A percentile compares a stretch with the other conserved stretches of the same genome.
Conservation (phyloP, 2,329 filamentous ascomycete species). For the Fusarium sp. region DNA sequence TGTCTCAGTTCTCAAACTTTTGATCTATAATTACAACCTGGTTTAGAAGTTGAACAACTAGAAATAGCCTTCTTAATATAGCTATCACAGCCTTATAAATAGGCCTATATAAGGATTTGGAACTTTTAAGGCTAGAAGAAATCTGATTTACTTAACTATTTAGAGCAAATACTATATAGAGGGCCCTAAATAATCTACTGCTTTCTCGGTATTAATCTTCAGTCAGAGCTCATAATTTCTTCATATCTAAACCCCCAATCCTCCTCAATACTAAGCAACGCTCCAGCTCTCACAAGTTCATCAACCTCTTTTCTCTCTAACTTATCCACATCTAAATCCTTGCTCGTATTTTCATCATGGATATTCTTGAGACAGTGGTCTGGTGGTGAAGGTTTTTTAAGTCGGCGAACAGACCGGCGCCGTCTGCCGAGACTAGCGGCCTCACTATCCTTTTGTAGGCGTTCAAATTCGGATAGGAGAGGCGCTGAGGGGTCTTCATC, state of each 20-base stretch:
- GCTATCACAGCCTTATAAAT: background rate
- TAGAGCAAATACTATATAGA: background rate
- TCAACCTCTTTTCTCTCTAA: slow-evolving; percentile 35
- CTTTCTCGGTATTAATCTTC: background rate
- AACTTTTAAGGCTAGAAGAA: background rate
- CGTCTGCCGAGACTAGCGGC: slow-evolving; percentile 43
- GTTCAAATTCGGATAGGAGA: slow-evolving; percentile 57
- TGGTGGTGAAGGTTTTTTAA: slow-evolving; percentile 33
- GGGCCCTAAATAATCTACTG: background rate
- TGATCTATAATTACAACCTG: background rate
- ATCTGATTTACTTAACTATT: background rate
- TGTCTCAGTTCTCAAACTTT: background rate
- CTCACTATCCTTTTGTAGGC: slow-evolving; percentile 56
- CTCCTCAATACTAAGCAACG: slow-evolving; percentile 46
- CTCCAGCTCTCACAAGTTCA: slow-evolving; percentile 41
- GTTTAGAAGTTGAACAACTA: background rate
- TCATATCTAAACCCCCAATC: slow-evolving; percentile 52
- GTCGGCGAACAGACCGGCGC: slow-evolving; percentile 42
- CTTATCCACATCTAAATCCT: slow-evolving; percentile 45
- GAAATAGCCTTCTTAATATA: background rate
- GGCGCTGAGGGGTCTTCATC: slow-evolving; percentile 56
- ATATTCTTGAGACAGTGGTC: slow-evolving; percentile 1
- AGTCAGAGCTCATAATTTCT: slow-evolving; percentile 35
- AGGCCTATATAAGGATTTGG: background rate
- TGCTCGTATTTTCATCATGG: slow-evolving; percentile 44